These are phyloP conservation scores for Russula emetica DNA, from an alignment of 768 basidiomycete genomes.

Conservation along the genomic window DNA sequence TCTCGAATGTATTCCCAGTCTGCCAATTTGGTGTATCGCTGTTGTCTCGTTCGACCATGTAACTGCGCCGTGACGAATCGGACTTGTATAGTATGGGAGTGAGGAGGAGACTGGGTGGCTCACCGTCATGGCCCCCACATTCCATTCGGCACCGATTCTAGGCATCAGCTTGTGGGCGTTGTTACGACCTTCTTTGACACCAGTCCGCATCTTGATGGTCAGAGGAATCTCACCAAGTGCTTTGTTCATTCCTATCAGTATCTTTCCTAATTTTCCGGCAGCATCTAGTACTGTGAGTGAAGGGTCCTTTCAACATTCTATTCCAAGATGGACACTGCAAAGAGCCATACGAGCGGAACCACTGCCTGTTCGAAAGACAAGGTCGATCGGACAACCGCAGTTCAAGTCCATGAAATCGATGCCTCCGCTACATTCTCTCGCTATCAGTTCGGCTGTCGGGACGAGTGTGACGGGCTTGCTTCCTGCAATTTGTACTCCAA, in stretches of 20 bases:
- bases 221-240: conserved; percentile 89
- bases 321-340: background rate
- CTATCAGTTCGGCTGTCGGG: conserved; percentile 76
- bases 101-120: conserved; percentile 19
- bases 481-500: conserved; percentile 92
- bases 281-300: conserved; percentile 68
- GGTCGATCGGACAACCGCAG: conserved; percentile 95
- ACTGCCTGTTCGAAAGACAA: conserved; percentile 88
- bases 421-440: conserved; percentile 55
- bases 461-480: conserved; percentile 77
- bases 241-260: conserved; percentile 85
- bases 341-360: conserved; percentile 74
- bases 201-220: conserved; percentile 88
- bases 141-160: conserved; percentile 54
- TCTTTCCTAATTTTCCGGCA: conserved; percentile 77
- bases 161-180: conserved; percentile 89
- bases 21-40: conserved; percentile 86
- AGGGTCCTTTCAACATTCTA: background rate
- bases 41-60: conserved; percentile 94
- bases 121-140: conserved; percentile 52
- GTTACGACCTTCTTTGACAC: conserved; percentile 84
- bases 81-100: background rate
- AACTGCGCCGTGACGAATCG: conserved; percentile 49
- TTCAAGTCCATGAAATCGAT: conserved; percentile 95
- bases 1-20: conserved; percentile 93